Conservation (phyloP, 352 stramenopile species). For the Plasmopara muralis region DNA sequence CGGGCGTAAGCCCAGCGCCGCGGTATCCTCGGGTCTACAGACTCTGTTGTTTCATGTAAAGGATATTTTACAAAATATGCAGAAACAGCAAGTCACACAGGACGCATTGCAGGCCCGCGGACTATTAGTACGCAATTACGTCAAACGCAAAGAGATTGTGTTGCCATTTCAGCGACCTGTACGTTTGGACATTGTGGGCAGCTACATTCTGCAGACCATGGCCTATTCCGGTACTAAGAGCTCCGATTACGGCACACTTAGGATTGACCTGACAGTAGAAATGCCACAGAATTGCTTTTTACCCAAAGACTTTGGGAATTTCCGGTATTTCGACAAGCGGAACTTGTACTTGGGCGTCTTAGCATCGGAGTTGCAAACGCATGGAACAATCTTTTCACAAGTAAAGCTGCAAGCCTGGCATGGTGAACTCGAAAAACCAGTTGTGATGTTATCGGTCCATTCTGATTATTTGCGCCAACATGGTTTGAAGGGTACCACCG, state of each 20-base stretch:
- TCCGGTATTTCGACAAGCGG: slow-evolving; percentile 86
- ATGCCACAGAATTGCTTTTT: slow-evolving; percentile 80
- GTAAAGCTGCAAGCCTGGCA: slow-evolving; percentile 65
- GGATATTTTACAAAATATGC: slow-evolving; percentile 52
- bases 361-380: slow-evolving; percentile 42
- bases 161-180: slow-evolving; percentile 72
- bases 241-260: slow-evolving; percentile 48
- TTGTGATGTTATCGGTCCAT: slow-evolving; percentile 51
- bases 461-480: slow-evolving; percentile 30
- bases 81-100: slow-evolving; percentile 68
- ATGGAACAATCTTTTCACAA: slow-evolving; percentile 35
- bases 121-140: slow-evolving; percentile 58
- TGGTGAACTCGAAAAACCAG: slow-evolving; percentile 72
- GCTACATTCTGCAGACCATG: slow-evolving; percentile 84
- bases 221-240: slow-evolving; percentile 47
- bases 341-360: slow-evolving; percentile 83
- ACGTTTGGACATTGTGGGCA: slow-evolving; percentile 79
- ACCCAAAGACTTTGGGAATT: slow-evolving; percentile 87
- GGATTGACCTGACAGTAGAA: slow-evolving; percentile 75
- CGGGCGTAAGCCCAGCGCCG: slow-evolving; percentile 47
- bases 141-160: slow-evolving; percentile 81
- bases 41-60: slow-evolving; percentile 80
- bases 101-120: slow-evolving; percentile 50
- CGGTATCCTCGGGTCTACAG: slow-evolving; percentile 42
- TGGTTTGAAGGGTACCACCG: slow-evolving; percentile 43